phyloP scores from a whole-genome alignment of 371 early-diverging fungal species.

The Circinella minor region DNA sequence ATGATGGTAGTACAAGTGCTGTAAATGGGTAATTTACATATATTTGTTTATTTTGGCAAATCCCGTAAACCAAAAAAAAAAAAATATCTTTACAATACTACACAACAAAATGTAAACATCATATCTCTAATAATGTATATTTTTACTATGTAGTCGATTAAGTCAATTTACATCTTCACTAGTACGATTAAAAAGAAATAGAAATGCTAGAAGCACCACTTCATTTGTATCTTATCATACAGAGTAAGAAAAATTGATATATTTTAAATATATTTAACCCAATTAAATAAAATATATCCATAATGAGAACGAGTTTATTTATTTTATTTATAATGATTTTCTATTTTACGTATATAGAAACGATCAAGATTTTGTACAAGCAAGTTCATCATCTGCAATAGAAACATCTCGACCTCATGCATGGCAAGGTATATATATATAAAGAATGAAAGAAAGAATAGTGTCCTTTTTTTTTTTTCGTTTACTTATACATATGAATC shows the following conservation, averaged over 20 bases:
- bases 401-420: neutral
- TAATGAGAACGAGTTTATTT: neutral
- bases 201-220: neutral
- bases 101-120: no score
- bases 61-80: no score
- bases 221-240: neutral
- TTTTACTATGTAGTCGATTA: neutral
- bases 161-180: neutral
- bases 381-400: neutral
- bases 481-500: no score
- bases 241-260: neutral
- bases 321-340: neutral
- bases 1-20: neutral
- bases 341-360: neutral
- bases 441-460: neutral
- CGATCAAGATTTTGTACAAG: neutral
- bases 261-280: no score
- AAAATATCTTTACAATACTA: no score
- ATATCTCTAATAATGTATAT: no score
- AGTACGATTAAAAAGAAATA: neutral
- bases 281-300: neutral
- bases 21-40: conserved; percentile 8
- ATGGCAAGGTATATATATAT: neutral
- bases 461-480: neutral
- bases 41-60: neutral